phyloP scores from a whole-genome alignment of 2,329 filamentous ascomycete genomes.

The Graphilbum fragrans region DNA sequence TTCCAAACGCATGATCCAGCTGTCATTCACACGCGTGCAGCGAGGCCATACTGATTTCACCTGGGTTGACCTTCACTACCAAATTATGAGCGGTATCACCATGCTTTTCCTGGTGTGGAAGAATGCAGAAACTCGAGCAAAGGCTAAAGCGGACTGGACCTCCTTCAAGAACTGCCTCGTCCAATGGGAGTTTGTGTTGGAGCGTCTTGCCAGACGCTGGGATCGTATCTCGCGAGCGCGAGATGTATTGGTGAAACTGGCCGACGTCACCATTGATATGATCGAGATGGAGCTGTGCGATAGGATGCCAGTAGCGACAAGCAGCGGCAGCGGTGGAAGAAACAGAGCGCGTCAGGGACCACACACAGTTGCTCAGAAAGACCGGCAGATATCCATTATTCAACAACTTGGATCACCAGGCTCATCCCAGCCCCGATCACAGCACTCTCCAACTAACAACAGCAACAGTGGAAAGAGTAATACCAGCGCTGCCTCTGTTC shows the following conservation, averaged over 20 bases:
- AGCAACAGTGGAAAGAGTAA: not conserved
- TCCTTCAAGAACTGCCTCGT: conserved; percentile 13
- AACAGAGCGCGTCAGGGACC: no score
- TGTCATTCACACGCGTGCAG: conserved; percentile 9
- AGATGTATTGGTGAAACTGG: conserved; percentile 4
- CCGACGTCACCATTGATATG: conserved; percentile 6
- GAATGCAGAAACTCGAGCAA: conserved; percentile 1
- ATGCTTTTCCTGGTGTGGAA: conserved; percentile 12
- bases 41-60: conserved; percentile 10
- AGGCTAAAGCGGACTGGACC: conserved; percentile 9
- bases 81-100: conserved; percentile 14
- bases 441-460: not conserved
- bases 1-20: conserved; percentile 11
- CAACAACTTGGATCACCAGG: conserved; percentile 3
- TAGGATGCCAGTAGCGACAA: conserved; percentile 1
- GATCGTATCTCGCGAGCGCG: conserved; percentile 5
- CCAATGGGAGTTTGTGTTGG: conserved; percentile 12
- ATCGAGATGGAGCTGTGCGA: conserved; percentile 7
- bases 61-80: conserved; percentile 14
- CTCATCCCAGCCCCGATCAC: not conserved
- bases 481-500: no score
- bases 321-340: not conserved
- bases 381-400: conserved; percentile 4
- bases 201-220: conserved; percentile 10
- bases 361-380: not conserved